Base-by-base conservation (phyloP, 305 asterid genomes). In the Fraxinus dipetala region DNA sequence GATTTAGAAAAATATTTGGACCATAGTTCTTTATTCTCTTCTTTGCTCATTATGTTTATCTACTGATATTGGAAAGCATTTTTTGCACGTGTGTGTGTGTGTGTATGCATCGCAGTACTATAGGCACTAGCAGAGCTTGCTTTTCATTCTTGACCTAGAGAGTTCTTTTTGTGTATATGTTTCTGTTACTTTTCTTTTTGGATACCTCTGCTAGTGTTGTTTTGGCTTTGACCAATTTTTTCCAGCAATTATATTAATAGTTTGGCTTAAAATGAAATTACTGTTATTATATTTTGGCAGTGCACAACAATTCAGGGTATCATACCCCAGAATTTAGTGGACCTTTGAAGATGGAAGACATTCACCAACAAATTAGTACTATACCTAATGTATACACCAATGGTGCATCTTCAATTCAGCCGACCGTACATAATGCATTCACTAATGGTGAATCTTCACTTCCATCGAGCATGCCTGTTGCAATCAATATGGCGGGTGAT, bases 261-360 rank as follows among this genome's bases (percentile, higher is more conserved):
- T 20, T 16, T 75, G 61, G 28, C 76, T 35, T 11, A 31, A 80
- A 65, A 79, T 32, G 70, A 43, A 31, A 72, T 28, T 5, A 9
- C 40, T 38, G 16, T 75, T 80, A 38, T 80, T 30, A 45, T 69
- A 61, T 59, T 69, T 86, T 67, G 59, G 78, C 89, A 89, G 93
- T 87, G 84, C 87, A 83, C 82, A 85, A 84, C 82, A 89, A 81
- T 86, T 78, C 88, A 28, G 87, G 85, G 45, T 83, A 87, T 80
- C 88, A 80, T 78, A 83, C 87, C 36, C 87, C 86, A 18, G 94
- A 88, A 84, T 88, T 89, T 78, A 51, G 86, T 38, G 92, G 91
- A 70, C 84, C 89, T 51, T 51, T 90, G 54, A 90, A 89, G 80
- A 84, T 83, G 1, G 97, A 93, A 85, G 85, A 86, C 72, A 51